A percentile compares a stretch with the other conserved stretches of the same genome.
Evolutionary conservation across 148 eudicot genomes (phyloP).

Genomic region (Gaultheria prostrata): DNA sequence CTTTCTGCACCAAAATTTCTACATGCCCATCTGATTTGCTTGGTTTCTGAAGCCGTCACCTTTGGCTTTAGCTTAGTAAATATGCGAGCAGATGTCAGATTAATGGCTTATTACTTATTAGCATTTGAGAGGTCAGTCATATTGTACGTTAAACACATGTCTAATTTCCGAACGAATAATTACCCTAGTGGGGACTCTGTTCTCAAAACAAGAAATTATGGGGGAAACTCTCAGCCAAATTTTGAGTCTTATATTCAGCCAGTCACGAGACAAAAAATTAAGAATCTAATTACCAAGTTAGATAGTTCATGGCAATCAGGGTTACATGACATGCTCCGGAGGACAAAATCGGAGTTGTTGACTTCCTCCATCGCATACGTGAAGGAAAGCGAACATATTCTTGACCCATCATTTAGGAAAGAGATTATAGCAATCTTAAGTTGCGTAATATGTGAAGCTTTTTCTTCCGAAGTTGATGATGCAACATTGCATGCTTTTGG

Average conservation of each 20-base stretch:
- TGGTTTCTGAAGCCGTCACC: slow-evolving; percentile 52
- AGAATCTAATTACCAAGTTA: slow-evolving; percentile 34
- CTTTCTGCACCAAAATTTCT: slow-evolving; percentile 54
- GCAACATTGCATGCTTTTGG: slow-evolving; percentile 22
- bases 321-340: slow-evolving; percentile 13
- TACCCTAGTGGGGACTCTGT: slow-evolving; percentile 15
- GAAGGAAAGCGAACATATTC: slow-evolving; percentile 32
- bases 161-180: slow-evolving; percentile 29
- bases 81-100: slow-evolving; percentile 27
- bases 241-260: slow-evolving; percentile 44
- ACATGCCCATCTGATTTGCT: slow-evolving; percentile 61
- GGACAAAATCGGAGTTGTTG: slow-evolving; percentile 39
- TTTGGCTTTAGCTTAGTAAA: slow-evolving; percentile 20
- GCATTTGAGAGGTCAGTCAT: slow-evolving; percentile 59
- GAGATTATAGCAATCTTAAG: slow-evolving; percentile 44
- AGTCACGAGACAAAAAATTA: slow-evolving; percentile 33
- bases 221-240: slow-evolving; percentile 27
- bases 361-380: slow-evolving; percentile 45
- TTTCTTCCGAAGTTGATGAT: slow-evolving; percentile 32
- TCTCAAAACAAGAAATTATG: slow-evolving; percentile 10
- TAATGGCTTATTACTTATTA: slow-evolving; percentile 36
- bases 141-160: slow-evolving; percentile 45
- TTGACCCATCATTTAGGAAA: slow-evolving; percentile 43
- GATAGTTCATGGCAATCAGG: slow-evolving; percentile 42
- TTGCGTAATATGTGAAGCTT: slow-evolving; percentile 40